Percentiles rank a stretch among this genome's conserved stretches.
Evolutionary conservation across 805 yeast genomes (phyloP).

Genomic region (Teunomyces funiuensis): DNA sequence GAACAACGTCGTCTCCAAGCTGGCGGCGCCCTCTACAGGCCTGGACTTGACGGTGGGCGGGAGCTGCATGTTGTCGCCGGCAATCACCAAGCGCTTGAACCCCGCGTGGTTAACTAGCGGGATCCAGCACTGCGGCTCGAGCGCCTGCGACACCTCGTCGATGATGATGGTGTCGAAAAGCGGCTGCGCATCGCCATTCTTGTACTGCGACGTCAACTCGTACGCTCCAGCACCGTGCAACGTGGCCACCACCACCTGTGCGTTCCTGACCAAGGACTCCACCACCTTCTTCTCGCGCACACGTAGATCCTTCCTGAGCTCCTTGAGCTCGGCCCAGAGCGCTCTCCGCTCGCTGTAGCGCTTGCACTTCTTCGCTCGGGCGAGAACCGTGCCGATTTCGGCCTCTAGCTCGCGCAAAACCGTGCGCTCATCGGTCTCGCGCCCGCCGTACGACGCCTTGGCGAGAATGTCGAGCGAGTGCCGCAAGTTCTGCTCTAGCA

Average conservation of each 20-base stretch:
- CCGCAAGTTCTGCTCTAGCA: constrained; percentile 56
- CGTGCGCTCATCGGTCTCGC: constrained; percentile 25
- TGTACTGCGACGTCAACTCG: constrained; percentile 58
- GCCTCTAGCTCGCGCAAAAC: constrained; percentile 64
- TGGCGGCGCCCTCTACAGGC: constrained; percentile 32
- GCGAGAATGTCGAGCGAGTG: constrained; percentile 79
- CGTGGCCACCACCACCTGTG: constrained; percentile 77
- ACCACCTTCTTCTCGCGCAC: constrained; percentile 64
- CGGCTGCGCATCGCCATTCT: constrained; percentile 25
- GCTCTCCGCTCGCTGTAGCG: constrained; percentile 62
- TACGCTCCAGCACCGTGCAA: constrained; percentile 84
- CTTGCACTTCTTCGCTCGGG: constrained; percentile 58
- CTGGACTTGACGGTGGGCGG: constrained; percentile 83
- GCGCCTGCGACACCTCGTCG: constrained; percentile 92
- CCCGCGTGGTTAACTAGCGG: constrained; percentile 71
- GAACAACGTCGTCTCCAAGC: constrained; percentile 69
- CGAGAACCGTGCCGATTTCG: constrained; percentile 66
- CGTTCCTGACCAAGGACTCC: constrained; percentile 51
- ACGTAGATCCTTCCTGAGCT: constrained; percentile 67
- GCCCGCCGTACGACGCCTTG: constrained; percentile 54
- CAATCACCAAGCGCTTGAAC: constrained; percentile 63
- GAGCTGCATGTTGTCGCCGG: constrained; percentile 91
- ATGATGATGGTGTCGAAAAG: constrained; percentile 80
- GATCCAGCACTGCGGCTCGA: constrained; percentile 97
- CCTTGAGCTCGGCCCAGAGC: constrained; percentile 68